Conservation (phyloP, 495 filamentous ascomycete genomes). For the Neurospora sp. region DNA sequence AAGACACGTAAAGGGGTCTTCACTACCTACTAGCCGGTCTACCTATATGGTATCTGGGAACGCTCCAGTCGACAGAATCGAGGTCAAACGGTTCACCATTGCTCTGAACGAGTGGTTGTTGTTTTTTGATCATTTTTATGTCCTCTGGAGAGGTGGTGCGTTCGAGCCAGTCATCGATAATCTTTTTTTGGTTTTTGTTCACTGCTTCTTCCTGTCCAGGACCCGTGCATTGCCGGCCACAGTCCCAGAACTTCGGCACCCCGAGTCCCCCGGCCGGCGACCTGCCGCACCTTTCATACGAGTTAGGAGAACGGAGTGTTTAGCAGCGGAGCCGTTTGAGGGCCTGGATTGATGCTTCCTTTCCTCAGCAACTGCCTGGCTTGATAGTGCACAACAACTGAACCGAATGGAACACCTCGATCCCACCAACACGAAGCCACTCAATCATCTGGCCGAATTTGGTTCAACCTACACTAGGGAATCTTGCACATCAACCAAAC, state of each 20-base stretch:
- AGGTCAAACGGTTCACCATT: neutral
- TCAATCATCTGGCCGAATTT: too few relatives aligned
- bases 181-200: neutral
- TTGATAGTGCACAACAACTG: neutral
- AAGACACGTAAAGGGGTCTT: neutral
- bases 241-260: neutral
- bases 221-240: neutral
- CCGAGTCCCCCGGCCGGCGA: neutral
- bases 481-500: neutral
- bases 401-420: too few relatives aligned
- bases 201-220: neutral
- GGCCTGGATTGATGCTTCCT: neutral
- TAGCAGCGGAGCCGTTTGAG: neutral
- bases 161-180: neutral
- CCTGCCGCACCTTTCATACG: neutral
- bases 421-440: too few relatives aligned
- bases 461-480: too few relatives aligned
- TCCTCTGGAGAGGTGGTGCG: neutral
- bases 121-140: neutral
- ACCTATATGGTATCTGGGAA: neutral
- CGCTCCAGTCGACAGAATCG: neutral
- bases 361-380: neutral
- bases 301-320: neutral
- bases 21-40: neutral
- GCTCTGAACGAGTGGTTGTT: neutral